A percentile compares a stretch with the other conserved stretches of the same genome.
Evolutionary conservation across 352 stramenopile species (phyloP).

Genomic region (Phytophthora crassamura): DNA sequence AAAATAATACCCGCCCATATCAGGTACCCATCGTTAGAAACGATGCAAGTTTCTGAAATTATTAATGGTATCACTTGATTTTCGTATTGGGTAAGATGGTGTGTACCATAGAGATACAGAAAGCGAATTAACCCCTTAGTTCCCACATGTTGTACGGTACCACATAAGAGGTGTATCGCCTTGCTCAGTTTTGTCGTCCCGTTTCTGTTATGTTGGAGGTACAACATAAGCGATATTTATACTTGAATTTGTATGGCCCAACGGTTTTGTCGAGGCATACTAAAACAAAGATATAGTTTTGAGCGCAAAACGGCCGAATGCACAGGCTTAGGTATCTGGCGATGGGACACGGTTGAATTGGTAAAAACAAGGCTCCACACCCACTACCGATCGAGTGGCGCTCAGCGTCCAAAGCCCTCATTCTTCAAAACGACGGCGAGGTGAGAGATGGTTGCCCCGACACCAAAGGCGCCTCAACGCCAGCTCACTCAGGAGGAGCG

Average conservation of each 20-base stretch:
- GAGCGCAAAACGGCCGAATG: background rate
- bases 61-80: no score
- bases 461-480: background rate
- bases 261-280: background rate
- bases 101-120: no score
- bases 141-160: constrained; percentile 11
- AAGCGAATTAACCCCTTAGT: no score
- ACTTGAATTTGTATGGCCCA: constrained; percentile 11
- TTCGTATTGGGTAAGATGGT: no score
- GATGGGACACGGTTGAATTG: background rate
- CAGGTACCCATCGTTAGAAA: no score
- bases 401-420: constrained; percentile 5
- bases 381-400: constrained; percentile 2
- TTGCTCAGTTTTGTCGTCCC: background rate
- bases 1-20: no score
- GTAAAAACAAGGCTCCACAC: background rate
- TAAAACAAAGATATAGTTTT: constrained; percentile 5
- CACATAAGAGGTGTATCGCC: constrained; percentile 10
- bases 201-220: constrained; percentile 1
- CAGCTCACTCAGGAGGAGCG: background rate
- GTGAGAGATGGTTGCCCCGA: background rate
- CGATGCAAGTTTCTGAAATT: no score
- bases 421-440: constrained; percentile 2
- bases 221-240: background rate
- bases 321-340: constrained; percentile 11